These are phyloP conservation scores for Tetramitus jugosus DNA, from an alignment of 208 protist species.

Conservation along the genomic window DNA sequence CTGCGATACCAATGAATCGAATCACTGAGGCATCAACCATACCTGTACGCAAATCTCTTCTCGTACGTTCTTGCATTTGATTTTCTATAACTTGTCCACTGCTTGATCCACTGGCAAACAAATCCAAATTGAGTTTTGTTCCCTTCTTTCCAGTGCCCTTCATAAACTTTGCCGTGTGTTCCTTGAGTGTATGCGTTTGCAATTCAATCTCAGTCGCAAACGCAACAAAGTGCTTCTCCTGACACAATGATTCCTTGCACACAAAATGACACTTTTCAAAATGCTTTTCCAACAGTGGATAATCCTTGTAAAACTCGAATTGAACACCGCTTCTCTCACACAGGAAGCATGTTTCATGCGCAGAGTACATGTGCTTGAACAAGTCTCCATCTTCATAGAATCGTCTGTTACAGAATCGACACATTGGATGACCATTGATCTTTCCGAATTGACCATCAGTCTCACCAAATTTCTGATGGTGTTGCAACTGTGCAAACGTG, in stretches of 20 bases:
- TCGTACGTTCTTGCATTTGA: background rate
- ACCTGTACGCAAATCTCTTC: background rate
- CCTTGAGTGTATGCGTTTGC: background rate
- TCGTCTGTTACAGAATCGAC: conserved; percentile 18
- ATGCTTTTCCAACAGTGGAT: conserved; percentile 4
- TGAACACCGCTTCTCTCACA: conserved; percentile 15
- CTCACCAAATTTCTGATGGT: conserved; percentile 10
- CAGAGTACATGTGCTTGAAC: conserved; percentile 17
- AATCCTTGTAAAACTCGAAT: conserved; percentile 18
- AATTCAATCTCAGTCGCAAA: conserved; percentile 18
- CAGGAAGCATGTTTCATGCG: conserved; percentile 14
- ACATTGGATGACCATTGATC: conserved; percentile 26
- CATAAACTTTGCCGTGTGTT: background rate
- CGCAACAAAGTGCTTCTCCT: conserved; percentile 1
- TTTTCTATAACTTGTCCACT: too few relatives aligned
- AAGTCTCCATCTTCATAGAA: conserved; percentile 23
- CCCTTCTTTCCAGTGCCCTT: background rate
- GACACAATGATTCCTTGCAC: background rate
- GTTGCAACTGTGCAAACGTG: background rate
- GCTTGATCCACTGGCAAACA: background rate
- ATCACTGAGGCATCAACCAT: conserved; percentile 3
- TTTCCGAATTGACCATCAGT: background rate
- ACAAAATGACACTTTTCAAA: conserved; percentile 5
- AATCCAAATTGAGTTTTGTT: background rate
- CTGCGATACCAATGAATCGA: conserved; percentile 10